Evolutionary conservation across 352 stramenopile species (phyloP).

Genomic region (Peronospora destructor): DNA sequence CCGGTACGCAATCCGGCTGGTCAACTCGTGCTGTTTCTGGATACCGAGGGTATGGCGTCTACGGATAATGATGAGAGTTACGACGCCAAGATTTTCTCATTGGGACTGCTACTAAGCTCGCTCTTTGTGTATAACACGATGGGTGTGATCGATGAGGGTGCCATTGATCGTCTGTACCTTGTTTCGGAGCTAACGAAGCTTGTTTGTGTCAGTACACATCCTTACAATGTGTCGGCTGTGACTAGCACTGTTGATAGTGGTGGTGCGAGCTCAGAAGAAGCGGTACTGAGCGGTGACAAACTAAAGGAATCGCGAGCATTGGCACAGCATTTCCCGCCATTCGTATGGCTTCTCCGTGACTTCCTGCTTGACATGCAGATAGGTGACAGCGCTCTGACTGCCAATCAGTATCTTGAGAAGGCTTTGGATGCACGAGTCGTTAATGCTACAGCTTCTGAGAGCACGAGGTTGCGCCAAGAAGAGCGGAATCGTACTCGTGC

Average conservation of each 20-base stretch:
- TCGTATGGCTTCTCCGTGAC: constrained; percentile 77
- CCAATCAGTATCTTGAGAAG: constrained; percentile 76
- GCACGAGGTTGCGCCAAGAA: constrained; percentile 34
- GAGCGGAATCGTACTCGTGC: constrained; percentile 65
- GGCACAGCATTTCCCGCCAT: constrained; percentile 73
- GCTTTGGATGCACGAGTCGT: constrained; percentile 52
- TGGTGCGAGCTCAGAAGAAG: constrained; percentile 10
- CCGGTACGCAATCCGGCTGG: constrained; percentile 48
- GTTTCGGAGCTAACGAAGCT: constrained; percentile 83
- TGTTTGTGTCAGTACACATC: constrained; percentile 57
- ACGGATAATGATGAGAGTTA: constrained; percentile 85
- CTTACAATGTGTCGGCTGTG: neutral
- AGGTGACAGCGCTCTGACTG: constrained; percentile 46
- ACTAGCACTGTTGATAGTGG: constrained; percentile 4
- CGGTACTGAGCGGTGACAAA: constrained; percentile 26
- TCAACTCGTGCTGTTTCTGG: constrained; percentile 71
- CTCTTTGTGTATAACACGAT: constrained; percentile 87
- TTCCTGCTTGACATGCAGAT: constrained; percentile 78
- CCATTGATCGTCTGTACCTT: constrained; percentile 78
- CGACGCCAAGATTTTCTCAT: constrained; percentile 84
- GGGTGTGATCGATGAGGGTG: constrained; percentile 83
- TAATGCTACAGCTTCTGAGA: constrained; percentile 25
- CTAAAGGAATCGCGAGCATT: constrained; percentile 44
- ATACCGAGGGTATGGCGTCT: constrained; percentile 80
- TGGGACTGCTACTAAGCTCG: constrained; percentile 72